phyloP scores from a whole-genome alignment of 1,284 basidiomycete species.

The Stygiomarasmius scandens region DNA sequence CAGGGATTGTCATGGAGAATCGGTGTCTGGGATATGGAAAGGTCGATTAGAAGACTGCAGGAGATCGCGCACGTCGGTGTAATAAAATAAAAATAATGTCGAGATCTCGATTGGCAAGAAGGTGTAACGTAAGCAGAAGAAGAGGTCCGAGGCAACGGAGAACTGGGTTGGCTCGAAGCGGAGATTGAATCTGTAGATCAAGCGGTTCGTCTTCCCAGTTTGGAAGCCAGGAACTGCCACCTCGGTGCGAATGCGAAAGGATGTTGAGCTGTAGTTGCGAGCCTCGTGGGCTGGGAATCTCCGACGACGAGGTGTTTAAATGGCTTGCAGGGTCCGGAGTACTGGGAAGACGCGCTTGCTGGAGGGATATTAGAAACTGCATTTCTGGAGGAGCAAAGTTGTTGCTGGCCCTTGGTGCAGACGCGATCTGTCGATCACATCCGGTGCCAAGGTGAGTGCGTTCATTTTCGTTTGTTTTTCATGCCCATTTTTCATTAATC shows the following conservation, averaged over 20 bases:
- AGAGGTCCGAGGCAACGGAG: not conserved
- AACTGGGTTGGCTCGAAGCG: not conserved
- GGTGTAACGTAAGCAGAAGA: no score
- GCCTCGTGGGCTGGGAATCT: not conserved
- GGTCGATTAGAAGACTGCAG: no score
- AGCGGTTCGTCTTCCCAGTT: not conserved
- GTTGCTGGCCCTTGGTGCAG: not conserved
- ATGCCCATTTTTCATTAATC: not conserved
- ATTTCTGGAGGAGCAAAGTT: not conserved
- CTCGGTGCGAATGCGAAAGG: no score
- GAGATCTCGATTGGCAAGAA: no score
- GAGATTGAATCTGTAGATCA: not conserved
- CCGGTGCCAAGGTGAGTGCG: no score
- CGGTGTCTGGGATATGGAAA: no score
- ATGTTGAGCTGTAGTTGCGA: not conserved
- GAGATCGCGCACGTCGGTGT: no score
- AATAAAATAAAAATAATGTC: no score
- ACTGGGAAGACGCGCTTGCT: not conserved
- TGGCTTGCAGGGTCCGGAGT: not conserved
- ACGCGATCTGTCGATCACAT: not conserved
- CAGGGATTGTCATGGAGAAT: no score
- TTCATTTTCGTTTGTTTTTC: not conserved
- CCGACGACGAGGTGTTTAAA: not conserved
- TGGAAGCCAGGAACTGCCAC: not conserved
- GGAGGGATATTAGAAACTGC: not conserved